Evolutionary conservation across 768 basidiomycete species (phyloP), one percentile per base, ranked within the genome.

Genomic region (Chalciporus chontae): DNA sequence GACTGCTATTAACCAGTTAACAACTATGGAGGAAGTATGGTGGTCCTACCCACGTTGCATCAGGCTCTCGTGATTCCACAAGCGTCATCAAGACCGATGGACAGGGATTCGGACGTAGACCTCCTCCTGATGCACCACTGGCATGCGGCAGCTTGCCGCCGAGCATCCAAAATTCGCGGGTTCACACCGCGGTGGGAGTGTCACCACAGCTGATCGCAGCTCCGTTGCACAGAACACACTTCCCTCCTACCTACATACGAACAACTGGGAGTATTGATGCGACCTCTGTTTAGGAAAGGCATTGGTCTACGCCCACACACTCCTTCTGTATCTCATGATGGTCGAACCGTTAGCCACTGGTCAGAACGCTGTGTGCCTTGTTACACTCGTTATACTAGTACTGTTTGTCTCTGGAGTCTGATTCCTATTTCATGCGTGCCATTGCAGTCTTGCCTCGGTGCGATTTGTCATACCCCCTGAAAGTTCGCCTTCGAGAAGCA

Each of bases 61-160:
- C 53, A 7, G 26, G 36, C 18, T 41, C 51, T 45, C 56, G 45
- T 10, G 56, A 65, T 29, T 55, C 60, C 10, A 47, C 15, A 27
- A 52, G 48, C 11, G n/a, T 53, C 9, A 31, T 32, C 9, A 53
- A 56, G 18, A 39, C 43, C n/a, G 8, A 40, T 3, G 0, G 13
- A 2, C 32, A 62, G 64, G 29, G 8, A 23, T 32, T 32, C 8
- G 62, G 44, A 13, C 55, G 32, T 10, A 32, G 60, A 17, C 64
- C 51, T 17, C 66, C 62, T 10, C 67, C 67, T 3, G 55, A 41
- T 5, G 55, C 53, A n/a, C 62, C 66, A n/a, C n/a, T n/a, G n/a
- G n/a, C n/a, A n/a, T n/a, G n/a, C n/a, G n/a, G n/a, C n/a, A 55
- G 29, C 19, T 62, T 11, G 18, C 50, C 6, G 39, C 45, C 5